Evolutionary conservation across 768 basidiomycete species (phyloP).

Genomic region (Naganishia randhawae): DNA sequence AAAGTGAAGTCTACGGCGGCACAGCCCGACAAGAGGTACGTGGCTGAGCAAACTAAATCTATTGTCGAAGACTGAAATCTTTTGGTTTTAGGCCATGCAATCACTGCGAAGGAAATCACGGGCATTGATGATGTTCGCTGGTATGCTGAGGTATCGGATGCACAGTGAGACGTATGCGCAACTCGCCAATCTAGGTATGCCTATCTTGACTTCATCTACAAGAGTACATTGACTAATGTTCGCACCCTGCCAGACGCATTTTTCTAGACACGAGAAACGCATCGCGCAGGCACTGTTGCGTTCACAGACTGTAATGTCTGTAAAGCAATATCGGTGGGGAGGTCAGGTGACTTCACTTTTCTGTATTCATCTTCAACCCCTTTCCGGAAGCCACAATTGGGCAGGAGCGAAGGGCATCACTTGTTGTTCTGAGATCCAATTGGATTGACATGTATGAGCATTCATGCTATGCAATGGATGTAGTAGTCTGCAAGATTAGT

Average conservation of each 20-base stretch:
- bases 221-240: neutral
- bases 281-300: too few species aligned
- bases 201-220: conserved; percentile 38
- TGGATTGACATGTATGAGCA: too few species aligned
- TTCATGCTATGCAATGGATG: too few species aligned
- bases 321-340: too few species aligned
- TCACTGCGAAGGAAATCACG: conserved; percentile 71
- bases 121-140: conserved; percentile 78
- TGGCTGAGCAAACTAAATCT: conserved; percentile 37
- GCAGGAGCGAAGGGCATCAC: too few species aligned
- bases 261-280: too few species aligned
- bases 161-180: conserved; percentile 85
- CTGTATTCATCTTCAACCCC: too few species aligned
- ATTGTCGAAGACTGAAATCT: conserved; percentile 35
- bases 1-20: conserved; percentile 68
- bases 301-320: too few species aligned
- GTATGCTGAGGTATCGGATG: conserved; percentile 73
- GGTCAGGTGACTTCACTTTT: too few species aligned
- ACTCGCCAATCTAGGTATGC: conserved; percentile 49
- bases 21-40: conserved; percentile 71
- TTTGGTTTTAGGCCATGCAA: conserved; percentile 58
- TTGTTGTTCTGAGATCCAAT: too few species aligned
- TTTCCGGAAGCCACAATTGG: too few species aligned
- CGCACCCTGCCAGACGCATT: neutral
- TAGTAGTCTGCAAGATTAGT: too few species aligned